Conservation (phyloP, 73 alveolate species). For the Paramecium sonneborni region DNA sequence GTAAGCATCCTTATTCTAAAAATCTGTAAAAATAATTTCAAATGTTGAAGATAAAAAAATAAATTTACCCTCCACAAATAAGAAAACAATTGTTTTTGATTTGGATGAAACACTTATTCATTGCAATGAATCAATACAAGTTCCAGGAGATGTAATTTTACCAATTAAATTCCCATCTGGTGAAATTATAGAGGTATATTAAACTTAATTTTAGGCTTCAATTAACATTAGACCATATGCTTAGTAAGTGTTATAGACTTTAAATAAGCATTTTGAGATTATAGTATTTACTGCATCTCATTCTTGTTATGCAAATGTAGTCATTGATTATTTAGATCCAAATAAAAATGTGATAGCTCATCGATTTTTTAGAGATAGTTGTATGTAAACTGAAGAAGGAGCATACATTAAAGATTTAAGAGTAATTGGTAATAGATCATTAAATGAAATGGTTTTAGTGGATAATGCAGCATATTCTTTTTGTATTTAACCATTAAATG, state of each 20-base stretch:
- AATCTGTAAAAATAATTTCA: slow-evolving; percentile 20
- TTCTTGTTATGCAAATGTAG: slow-evolving; percentile 70
- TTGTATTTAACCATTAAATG: slow-evolving; percentile 51
- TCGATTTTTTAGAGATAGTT: slow-evolving; percentile 68
- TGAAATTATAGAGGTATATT: slow-evolving; percentile 59
- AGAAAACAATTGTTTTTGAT: slow-evolving; percentile 64
- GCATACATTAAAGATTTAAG: slow-evolving; percentile 70
- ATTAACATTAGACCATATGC: slow-evolving; percentile 74
- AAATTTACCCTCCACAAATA: slow-evolving; percentile 39
- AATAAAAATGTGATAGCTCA: slow-evolving; percentile 50
- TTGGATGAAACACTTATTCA: slow-evolving; percentile 70
- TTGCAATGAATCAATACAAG: slow-evolving; percentile 55
- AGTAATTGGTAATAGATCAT: slow-evolving; percentile 46
- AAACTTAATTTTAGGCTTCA: slow-evolving; percentile 54
- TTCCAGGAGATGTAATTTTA: slow-evolving; percentile 65
- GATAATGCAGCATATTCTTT: slow-evolving; percentile 68
- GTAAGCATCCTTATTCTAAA: slow-evolving; percentile 57
- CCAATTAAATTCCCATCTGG: slow-evolving; percentile 70
- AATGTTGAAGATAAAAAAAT: slow-evolving; percentile 53
- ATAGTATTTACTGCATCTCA: slow-evolving; percentile 73
- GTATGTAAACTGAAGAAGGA: slow-evolving; percentile 71
- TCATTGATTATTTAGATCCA: slow-evolving; percentile 69
- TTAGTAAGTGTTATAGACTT: slow-evolving; percentile 53
- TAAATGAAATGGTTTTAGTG: slow-evolving; percentile 58
- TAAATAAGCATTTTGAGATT: slow-evolving; percentile 59